Conservation (phyloP, 331 rosid species). For the Spiraea crenata region DNA sequence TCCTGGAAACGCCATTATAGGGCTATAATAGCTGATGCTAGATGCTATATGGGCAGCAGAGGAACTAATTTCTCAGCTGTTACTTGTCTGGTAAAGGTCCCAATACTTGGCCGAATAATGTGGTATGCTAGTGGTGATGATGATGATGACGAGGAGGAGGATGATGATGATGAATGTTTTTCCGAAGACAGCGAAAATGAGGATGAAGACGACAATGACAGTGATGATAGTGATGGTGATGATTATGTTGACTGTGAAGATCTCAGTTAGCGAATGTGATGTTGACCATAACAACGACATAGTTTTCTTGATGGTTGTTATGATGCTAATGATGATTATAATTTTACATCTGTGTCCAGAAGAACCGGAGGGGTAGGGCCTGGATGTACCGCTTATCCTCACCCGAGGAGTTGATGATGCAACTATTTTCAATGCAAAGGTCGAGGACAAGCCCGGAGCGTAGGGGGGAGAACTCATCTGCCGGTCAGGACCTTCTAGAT, state of each 20-base stretch:
- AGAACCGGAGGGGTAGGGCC: constrained; percentile 77
- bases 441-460: constrained; percentile 43
- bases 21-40: constrained; percentile 16
- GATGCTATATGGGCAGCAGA: constrained; percentile 30
- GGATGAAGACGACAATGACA: neutral
- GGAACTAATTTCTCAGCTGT: constrained; percentile 47
- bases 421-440: constrained; percentile 60
- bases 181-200: constrained; percentile 9
- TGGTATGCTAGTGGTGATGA: constrained; percentile 43
- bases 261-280: constrained; percentile 4
- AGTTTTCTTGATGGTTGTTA: constrained; percentile 43
- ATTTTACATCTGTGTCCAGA: constrained; percentile 49
- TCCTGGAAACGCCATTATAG: constrained; percentile 5
- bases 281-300: constrained; percentile 24
- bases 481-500: constrained; percentile 51
- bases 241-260: constrained; percentile 14
- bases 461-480: constrained; percentile 40
- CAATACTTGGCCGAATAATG: constrained; percentile 30
- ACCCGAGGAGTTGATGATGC: constrained; percentile 68
- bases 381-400: constrained; percentile 72
- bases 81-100: constrained; percentile 45
- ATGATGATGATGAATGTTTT: constrained; percentile 9
- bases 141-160: constrained; percentile 10
- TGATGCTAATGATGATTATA: constrained; percentile 44
- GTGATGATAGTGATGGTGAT: constrained; percentile 15